Evolutionary conservation across 805 yeast species (phyloP), one percentile per base, ranked within the genome.

Genomic region (Spathaspora hagerdaliae): DNA sequence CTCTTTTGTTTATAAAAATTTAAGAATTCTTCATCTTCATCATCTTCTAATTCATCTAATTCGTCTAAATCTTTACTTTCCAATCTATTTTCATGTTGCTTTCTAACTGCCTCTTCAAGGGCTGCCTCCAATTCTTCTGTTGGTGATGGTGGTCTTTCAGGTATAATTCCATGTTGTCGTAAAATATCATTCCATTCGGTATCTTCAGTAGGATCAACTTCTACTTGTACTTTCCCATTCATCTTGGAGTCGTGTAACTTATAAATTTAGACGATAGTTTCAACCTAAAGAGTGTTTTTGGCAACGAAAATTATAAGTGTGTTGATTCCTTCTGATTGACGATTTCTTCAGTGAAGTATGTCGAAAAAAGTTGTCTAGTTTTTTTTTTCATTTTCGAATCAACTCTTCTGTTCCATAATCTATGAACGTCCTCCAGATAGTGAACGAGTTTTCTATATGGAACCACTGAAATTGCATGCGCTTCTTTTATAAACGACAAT

Each of bases 131-230:
- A 61, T 63, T 88, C 85, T 37, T 78, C 87, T 0, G 96, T 82
- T 8, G 96, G 96, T 15, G 95, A 87, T 24, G 91, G 90, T 27
- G 95, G 89, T 56, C 85, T 83, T 59, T 87, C 90, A 1, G 99
- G 99, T 41, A 94, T 88, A 45, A 94, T 82, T 24, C 98, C 98
- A 51, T 91, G 87, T 3, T 80, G 78, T 52, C 99, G 74, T 38
- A 94, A 74, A 53, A 94, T 90, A 64, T 94, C 99, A 61, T 94
- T 94, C 99, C 99, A 94, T 64, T 94, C 99, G 0, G 99, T 94
- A 63, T 94, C 99, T 65, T 94, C 99, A 50, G 79, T 80, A 32
- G 96, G 97, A 65, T 94, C 91, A 44, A 91, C 96, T 65, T 90
- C 88, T 41, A 90, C 90, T 53, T 83, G 88, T 44, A 85, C 74